Percentiles rank a stretch among this genome's conserved stretches.
phyloP scores from a whole-genome alignment of 2,329 filamentous ascomycete genomes.

The Arachnopeziza araneosa region DNA sequence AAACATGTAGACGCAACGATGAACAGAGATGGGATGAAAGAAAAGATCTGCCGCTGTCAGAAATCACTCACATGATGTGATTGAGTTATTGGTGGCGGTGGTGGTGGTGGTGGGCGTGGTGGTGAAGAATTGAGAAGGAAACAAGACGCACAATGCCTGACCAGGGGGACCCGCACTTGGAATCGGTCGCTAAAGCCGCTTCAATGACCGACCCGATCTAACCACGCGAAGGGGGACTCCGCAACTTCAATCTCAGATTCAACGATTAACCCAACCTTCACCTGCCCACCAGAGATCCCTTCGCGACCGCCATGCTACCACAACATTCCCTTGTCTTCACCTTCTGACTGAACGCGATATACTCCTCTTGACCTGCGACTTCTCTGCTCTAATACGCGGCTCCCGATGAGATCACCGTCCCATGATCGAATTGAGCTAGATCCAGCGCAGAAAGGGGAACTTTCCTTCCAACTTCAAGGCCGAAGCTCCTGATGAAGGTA shows the following conservation, averaged over 20 bases:
- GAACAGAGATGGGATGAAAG: neutral
- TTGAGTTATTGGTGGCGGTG: too few relatives aligned
- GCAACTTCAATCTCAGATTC: neutral
- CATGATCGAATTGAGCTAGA: slow-evolving; percentile 24
- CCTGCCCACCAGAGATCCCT: neutral
- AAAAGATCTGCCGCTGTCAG: neutral
- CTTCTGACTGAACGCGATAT: slow-evolving; percentile 6
- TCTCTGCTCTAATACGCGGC: slow-evolving; percentile 9
- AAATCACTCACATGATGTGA: neutral
- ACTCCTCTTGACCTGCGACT: slow-evolving; percentile 11
- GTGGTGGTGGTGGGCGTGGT: neutral
- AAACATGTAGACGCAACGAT: neutral
- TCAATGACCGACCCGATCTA: neutral
- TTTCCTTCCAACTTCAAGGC: slow-evolving; percentile 18
- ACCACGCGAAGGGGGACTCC: neutral
- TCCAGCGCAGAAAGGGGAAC: slow-evolving; percentile 26
- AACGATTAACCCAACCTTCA: neutral
- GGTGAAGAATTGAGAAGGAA: neutral
- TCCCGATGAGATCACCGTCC: slow-evolving; percentile 29
- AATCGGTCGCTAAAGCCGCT: neutral
- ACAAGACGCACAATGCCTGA: neutral
- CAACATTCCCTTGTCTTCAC: slow-evolving; percentile 3
- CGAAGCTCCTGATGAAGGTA: slow-evolving; percentile 29
- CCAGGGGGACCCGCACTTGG: neutral
- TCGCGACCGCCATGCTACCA: slow-evolving; percentile 12